A percentile compares a stretch with the other conserved stretches of the same genome.
Evolutionary conservation across 441 rosid genomes (phyloP).

Genomic region (Euphorbia celastroides): DNA sequence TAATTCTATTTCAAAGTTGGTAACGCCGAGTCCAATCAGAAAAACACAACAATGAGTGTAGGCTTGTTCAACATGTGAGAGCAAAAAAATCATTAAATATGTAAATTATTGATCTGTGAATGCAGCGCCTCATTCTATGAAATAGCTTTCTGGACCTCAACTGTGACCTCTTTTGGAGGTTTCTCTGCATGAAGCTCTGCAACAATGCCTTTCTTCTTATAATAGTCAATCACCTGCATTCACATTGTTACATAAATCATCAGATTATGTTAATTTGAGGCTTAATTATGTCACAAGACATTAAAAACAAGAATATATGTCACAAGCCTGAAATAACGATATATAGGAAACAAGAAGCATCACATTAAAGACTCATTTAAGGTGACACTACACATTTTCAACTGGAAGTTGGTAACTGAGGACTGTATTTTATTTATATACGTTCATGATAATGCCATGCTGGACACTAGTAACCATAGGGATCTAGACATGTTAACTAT

Average conservation of each 20-base stretch:
- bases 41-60: neutral
- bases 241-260: constrained; percentile 6
- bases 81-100: constrained; percentile 11
- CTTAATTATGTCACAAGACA: neutral
- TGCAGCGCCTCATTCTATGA: constrained; percentile 23
- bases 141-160: constrained; percentile 72
- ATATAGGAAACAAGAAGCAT: neutral
- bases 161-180: constrained; percentile 64
- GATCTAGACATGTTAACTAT: neutral
- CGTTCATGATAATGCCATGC: neutral
- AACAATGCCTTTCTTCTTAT: constrained; percentile 58
- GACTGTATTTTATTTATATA: neutral
- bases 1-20: no score
- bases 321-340: neutral
- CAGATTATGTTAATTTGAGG: neutral
- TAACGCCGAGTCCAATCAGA: no score
- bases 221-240: constrained; percentile 76
- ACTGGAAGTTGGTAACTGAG: neutral
- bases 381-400: neutral
- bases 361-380: neutral
- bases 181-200: constrained; percentile 81
- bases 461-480: neutral
- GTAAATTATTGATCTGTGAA: neutral
- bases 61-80: constrained; percentile 13
- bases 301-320: neutral